Evolutionary conservation across 805 yeast species (phyloP).

Genomic region (Jamesozyma gamospora): DNA sequence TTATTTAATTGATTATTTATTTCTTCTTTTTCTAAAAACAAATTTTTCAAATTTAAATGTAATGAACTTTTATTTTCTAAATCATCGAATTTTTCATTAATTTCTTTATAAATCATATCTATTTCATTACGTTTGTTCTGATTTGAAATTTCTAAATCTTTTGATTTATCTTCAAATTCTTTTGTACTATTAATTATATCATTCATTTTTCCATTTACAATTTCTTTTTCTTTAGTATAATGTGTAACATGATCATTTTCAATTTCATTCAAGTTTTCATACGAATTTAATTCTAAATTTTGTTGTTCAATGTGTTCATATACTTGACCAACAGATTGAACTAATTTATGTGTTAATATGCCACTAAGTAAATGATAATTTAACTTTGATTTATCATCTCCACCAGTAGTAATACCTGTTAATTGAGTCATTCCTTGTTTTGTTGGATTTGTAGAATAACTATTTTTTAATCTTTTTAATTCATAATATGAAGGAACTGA

Average conservation of each 20-base stretch:
- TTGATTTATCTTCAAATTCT: conserved; percentile 21
- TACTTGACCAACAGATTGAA: conserved; percentile 44
- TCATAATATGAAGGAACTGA: conserved; percentile 40
- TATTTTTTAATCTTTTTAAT: conserved; percentile 50
- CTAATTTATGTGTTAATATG: conserved; percentile 52
- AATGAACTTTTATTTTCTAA: conserved; percentile 7
- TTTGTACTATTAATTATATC: conserved; percentile 23
- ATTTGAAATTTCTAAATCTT: conserved; percentile 26
- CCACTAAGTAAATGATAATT: conserved; percentile 30
- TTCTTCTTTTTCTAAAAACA: conserved; percentile 29
- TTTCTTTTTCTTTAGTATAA: conserved; percentile 35
- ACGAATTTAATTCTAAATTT: conserved; percentile 38
- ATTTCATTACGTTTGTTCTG: conserved; percentile 21
- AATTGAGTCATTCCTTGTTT: conserved; percentile 40
- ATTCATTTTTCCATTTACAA: conserved; percentile 38
- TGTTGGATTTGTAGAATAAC: conserved; percentile 61
- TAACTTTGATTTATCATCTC: conserved; percentile 28
- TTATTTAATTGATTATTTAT: conserved; percentile 38
- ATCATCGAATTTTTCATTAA: conserved; percentile 20
- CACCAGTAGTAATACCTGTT: conserved; percentile 40
- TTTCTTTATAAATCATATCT: conserved; percentile 20
- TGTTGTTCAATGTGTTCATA: conserved; percentile 36
- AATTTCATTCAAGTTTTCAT: conserved; percentile 31
- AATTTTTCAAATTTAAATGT: conserved; percentile 10
- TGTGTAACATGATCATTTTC: conserved; percentile 38